A percentile compares a stretch with the other conserved stretches of the same genome.
phyloP scores from a whole-genome alignment of 1,284 basidiomycete genomes.

The Veloboletus limbatus region DNA sequence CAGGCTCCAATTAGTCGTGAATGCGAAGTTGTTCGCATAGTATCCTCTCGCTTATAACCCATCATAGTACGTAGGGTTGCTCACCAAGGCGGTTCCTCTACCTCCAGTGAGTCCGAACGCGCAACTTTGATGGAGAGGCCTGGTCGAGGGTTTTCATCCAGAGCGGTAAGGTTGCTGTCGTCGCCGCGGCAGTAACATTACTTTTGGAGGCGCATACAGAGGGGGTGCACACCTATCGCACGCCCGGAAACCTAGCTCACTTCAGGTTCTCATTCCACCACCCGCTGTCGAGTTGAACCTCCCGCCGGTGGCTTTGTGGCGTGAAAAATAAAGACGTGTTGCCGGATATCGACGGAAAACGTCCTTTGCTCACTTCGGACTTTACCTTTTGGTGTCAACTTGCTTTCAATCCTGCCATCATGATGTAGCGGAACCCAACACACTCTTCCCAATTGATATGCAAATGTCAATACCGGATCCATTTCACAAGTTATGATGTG shows the following conservation, averaged over 20 bases:
- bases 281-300: slow-evolving; percentile 16
- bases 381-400: slow-evolving; percentile 52
- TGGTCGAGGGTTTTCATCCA: slow-evolving; percentile 12
- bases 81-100: slow-evolving; percentile 57
- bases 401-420: slow-evolving; percentile 5
- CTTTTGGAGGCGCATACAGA: slow-evolving; percentile 22
- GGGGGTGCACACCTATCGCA: slow-evolving; percentile 15
- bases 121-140: neutral
- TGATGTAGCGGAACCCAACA: slow-evolving; percentile 75
- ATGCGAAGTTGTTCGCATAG: no score
- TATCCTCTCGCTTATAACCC: no score
- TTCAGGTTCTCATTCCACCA: slow-evolving; percentile 6
- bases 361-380: slow-evolving; percentile 50
- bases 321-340: slow-evolving; percentile 15
- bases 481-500: slow-evolving; percentile 81
- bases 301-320: neutral
- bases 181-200: slow-evolving; percentile 26
- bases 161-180: slow-evolving; percentile 9
- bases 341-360: slow-evolving; percentile 48
- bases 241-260: slow-evolving; percentile 5
- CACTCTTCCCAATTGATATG: slow-evolving; percentile 55
- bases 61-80: slow-evolving; percentile 60
- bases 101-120: slow-evolving; percentile 24
- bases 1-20: no score
- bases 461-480: slow-evolving; percentile 95